Percentiles rank a stretch among this genome's conserved stretches.
These are phyloP conservation scores for Geranium incanum DNA, from an alignment of 441 rosid species.

Conservation along the genomic window DNA sequence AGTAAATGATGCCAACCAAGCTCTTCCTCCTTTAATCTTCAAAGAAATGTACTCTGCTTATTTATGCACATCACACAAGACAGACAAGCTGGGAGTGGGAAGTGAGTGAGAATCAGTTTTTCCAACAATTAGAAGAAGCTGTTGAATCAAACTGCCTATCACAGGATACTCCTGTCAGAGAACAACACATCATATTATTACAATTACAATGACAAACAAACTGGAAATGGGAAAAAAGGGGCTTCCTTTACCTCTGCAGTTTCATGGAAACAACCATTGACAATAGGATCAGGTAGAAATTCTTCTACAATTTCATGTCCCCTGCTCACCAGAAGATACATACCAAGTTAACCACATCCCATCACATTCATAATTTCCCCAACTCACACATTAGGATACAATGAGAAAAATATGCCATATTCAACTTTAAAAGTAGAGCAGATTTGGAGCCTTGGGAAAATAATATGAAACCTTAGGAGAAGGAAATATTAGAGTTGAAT, in stretches of 20 bases:
- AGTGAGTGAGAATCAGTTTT: background rate
- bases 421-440: no score
- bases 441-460: no score
- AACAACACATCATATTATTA: no score
- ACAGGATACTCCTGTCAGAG: constrained; percentile 1
- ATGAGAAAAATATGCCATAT: no score
- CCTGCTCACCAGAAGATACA: background rate
- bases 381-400: no score
- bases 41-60: background rate
- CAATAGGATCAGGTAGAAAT: background rate
- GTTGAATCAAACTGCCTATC: constrained; percentile 4
- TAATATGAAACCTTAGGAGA: no score
- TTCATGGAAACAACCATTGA: background rate
- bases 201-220: background rate
- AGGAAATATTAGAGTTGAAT: no score
- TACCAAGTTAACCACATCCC: background rate
- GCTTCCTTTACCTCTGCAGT: constrained; percentile 3
- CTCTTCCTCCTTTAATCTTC: background rate
- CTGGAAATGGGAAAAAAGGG: background rate
- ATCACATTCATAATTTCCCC: background rate
- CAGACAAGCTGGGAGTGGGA: background rate
- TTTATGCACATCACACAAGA: background rate
- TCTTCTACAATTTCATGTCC: background rate
- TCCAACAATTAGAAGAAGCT: constrained; percentile 2
- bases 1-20: background rate